Evolutionary conservation across 768 basidiomycete species (phyloP).

Genomic region (Floccularia luteovirens): DNA sequence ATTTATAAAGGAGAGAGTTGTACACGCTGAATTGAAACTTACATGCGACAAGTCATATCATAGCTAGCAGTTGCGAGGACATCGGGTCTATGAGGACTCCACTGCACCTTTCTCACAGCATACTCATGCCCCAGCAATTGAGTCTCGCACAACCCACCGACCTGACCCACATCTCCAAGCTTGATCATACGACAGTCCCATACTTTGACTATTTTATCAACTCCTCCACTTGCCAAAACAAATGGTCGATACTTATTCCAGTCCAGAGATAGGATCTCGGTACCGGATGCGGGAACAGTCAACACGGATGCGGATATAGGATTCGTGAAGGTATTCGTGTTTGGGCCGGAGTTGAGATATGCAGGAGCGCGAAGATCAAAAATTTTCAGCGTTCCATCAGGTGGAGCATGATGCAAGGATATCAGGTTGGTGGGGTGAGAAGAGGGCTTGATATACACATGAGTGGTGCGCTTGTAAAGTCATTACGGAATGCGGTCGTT

Average conservation of each 20-base stretch:
- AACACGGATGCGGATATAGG: slow-evolving; percentile 66
- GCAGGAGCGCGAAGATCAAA: slow-evolving; percentile 74
- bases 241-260: slow-evolving; percentile 92
- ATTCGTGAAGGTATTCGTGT: slow-evolving; percentile 50
- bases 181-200: slow-evolving; percentile 90
- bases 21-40: slow-evolving; percentile 21
- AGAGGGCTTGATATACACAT: slow-evolving; percentile 86
- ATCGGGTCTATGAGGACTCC: slow-evolving; percentile 76
- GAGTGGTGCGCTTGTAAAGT: slow-evolving; percentile 80
- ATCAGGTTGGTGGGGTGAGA: slow-evolving; percentile 88
- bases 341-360: slow-evolving; percentile 43
- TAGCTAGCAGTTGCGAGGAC: slow-evolving; percentile 68
- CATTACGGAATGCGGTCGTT: slow-evolving; percentile 66
- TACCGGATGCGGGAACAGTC: slow-evolving; percentile 70
- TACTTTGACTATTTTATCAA: slow-evolving; percentile 68
- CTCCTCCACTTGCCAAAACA: slow-evolving; percentile 69
- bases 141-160: slow-evolving; percentile 67
- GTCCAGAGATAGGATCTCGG: slow-evolving; percentile 76
- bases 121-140: slow-evolving; percentile 83
- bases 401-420: slow-evolving; percentile 77
- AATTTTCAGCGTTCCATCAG: slow-evolving; percentile 78
- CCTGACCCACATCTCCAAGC: slow-evolving; percentile 39
- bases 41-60: slow-evolving; percentile 96
- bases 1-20: slow-evolving; percentile 1
- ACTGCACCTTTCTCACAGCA: slow-evolving; percentile 82